These are phyloP conservation scores for Hericium alpestre DNA, from an alignment of 768 basidiomycete species.

Conservation along the genomic window DNA sequence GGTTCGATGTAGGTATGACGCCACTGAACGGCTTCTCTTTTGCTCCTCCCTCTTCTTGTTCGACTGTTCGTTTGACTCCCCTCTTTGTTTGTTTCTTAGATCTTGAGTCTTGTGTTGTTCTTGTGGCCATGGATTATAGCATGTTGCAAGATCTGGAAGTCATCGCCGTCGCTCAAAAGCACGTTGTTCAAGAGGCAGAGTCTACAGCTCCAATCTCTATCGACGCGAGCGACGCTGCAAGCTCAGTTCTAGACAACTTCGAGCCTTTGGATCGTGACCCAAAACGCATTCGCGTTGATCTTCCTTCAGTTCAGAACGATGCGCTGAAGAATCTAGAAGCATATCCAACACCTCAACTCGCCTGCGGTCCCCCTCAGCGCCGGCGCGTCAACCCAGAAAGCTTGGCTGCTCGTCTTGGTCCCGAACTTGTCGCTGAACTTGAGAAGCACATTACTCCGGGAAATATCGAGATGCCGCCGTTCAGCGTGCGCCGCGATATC, in stretches of 20 bases:
- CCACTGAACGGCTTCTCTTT: not conserved
- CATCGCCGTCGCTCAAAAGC: too few species aligned
- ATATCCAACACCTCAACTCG: conserved; percentile 1
- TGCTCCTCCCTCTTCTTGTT: not conserved
- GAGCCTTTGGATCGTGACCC: not conserved
- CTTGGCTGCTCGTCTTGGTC: conserved; percentile 54
- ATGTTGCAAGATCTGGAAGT: not conserved
- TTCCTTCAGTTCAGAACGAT: not conserved
- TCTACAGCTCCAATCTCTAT: too few species aligned
- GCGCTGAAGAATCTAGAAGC: not conserved
- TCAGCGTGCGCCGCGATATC: conserved; percentile 56
- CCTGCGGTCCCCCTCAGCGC: conserved; percentile 20
- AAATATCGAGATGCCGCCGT: conserved; percentile 65
- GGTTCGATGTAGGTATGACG: not conserved
- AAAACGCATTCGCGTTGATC: not conserved
- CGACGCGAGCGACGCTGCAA: too few species aligned
- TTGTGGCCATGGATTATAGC: not conserved
- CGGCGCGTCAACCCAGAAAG: conserved; percentile 57
- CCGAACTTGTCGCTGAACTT: conserved; percentile 59
- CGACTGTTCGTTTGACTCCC: not conserved
- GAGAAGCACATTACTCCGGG: conserved; percentile 62
- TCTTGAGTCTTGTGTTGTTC: not conserved
- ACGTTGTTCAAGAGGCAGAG: too few species aligned
- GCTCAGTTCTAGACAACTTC: too few species aligned
- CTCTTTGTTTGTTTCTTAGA: not conserved